Percentiles rank a stretch among this genome's conserved stretches.
Evolutionary conservation across 768 basidiomycete genomes (phyloP).

Genomic region (Lentinus tigrinus): DNA sequence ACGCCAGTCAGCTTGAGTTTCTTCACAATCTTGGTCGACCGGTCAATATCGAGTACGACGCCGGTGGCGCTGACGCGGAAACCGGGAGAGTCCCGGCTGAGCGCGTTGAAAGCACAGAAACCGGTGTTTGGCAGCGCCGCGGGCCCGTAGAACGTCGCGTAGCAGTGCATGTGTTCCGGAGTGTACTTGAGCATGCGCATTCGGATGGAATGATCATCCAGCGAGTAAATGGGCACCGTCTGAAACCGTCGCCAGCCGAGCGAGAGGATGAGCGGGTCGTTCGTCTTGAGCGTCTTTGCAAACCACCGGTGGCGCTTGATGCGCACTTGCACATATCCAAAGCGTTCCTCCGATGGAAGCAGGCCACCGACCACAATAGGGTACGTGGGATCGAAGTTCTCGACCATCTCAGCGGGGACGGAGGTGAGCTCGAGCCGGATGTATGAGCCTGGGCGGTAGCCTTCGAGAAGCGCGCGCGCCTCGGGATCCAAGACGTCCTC

Average conservation of each 20-base stretch:
- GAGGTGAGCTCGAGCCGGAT: constrained; percentile 84
- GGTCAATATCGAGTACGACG: constrained; percentile 91
- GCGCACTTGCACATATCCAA: constrained; percentile 92
- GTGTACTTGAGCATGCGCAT: constrained; percentile 99
- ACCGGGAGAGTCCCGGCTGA: constrained; percentile 61
- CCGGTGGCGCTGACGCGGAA: constrained; percentile 94
- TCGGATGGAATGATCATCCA: constrained; percentile 96
- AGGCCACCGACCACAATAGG: constrained; percentile 93
- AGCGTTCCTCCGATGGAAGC: constrained; percentile 84
- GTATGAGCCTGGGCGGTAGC: constrained; percentile 86
- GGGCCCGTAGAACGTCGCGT: constrained; percentile 96
- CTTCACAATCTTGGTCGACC: constrained; percentile 94
- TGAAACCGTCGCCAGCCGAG: constrained; percentile 99
- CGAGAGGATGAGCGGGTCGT: constrained; percentile 94
- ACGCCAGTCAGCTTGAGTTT: constrained; percentile 95
- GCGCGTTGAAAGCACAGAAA: constrained; percentile 94
- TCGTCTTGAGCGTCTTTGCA: constrained; percentile 87
- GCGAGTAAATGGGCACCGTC: constrained; percentile 88
- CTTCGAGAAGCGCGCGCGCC: constrained; percentile 82
- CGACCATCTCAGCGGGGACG: constrained; percentile 90
- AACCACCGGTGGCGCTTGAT: constrained; percentile 98
- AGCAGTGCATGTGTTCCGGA: constrained; percentile 99
- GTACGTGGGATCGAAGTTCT: constrained; percentile 88
- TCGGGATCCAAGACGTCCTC: constrained; percentile 66
- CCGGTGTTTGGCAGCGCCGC: constrained; percentile 90